These are phyloP conservation scores for Xylaria palmicola DNA, from an alignment of 495 filamentous ascomycete genomes.

Conservation along the genomic window DNA sequence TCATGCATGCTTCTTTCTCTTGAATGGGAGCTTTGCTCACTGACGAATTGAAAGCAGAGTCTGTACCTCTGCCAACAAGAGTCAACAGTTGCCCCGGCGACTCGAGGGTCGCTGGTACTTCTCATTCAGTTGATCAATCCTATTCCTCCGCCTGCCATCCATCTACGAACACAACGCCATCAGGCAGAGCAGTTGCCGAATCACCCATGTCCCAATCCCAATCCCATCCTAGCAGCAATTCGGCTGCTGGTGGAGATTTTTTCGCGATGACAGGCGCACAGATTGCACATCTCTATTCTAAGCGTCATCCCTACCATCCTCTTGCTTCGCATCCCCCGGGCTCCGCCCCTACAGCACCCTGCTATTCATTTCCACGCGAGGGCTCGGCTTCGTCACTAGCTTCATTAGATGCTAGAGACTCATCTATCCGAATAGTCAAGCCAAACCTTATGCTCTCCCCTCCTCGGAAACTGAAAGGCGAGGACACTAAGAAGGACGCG, in stretches of 20 bases:
- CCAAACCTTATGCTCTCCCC: conserved; percentile 5
- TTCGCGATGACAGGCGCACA: not conserved
- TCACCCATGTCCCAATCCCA: not conserved
- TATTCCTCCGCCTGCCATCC: not conserved
- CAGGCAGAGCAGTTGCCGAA: not conserved
- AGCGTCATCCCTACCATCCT: not conserved
- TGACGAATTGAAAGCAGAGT: not conserved
- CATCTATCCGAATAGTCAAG: conserved; percentile 11
- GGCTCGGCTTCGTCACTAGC: not conserved
- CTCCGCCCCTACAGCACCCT: not conserved
- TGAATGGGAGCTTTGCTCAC: not conserved
- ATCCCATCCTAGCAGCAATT: not conserved
- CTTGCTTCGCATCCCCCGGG: not conserved
- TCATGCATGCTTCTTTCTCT: not conserved
- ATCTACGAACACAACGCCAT: not conserved
- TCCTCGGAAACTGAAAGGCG: not conserved
- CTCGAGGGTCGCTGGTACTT: not conserved
- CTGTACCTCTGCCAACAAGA: not conserved
- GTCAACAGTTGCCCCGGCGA: not conserved
- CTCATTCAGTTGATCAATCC: not conserved
- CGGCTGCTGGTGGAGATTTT: not conserved
- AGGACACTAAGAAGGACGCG: not conserved
- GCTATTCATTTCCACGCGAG: not conserved
- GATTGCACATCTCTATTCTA: not conserved
- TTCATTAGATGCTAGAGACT: not conserved